These are phyloP conservation scores for Stereum hirsutum DNA, from an alignment of 1,284 basidiomycete genomes.

Conservation along the genomic window DNA sequence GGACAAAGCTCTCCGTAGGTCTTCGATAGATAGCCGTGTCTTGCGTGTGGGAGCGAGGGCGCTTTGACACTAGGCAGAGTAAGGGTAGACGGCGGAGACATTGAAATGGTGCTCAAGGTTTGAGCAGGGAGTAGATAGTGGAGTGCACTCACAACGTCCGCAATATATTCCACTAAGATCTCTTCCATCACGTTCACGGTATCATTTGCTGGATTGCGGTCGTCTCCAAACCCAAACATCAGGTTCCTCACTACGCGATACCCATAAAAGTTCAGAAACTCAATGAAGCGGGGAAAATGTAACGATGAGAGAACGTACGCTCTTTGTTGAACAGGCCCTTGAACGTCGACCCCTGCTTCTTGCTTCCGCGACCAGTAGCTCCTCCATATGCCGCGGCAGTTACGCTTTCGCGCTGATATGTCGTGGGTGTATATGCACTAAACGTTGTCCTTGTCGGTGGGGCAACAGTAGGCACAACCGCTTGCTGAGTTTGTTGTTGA, in stretches of 20 bases:
- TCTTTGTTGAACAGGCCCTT: conserved; percentile 74
- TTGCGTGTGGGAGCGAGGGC: conserved; percentile 62
- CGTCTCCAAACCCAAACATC: conserved; percentile 96
- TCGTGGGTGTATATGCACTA: conserved; percentile 44
- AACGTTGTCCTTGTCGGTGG: conserved; percentile 29
- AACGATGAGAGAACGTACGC: conserved; percentile 35
- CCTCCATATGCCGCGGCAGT: conserved; percentile 29
- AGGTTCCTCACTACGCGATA: conserved; percentile 65
- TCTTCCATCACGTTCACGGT: conserved; percentile 91
- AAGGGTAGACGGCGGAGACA: neutral
- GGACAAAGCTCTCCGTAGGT: conserved; percentile 67
- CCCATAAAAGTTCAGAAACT: too few species aligned
- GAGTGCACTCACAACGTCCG: conserved; percentile 62
- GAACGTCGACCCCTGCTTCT: conserved; percentile 55
- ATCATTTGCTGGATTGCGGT: conserved; percentile 79
- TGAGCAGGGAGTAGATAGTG: conserved; percentile 1
- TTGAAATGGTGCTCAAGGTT: neutral
- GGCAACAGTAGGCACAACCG: conserved; percentile 12
- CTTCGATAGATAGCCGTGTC: conserved; percentile 71
- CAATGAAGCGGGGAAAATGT: conserved; percentile 6
- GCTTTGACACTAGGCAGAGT: conserved; percentile 51
- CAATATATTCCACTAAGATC: conserved; percentile 86
- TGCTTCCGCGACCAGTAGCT: conserved; percentile 32
- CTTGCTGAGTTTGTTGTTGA: neutral
- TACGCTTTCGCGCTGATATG: conserved; percentile 44